Evolutionary conservation across 805 yeast genomes (phyloP).

Genomic region (Wickerhamiella brachini): DNA sequence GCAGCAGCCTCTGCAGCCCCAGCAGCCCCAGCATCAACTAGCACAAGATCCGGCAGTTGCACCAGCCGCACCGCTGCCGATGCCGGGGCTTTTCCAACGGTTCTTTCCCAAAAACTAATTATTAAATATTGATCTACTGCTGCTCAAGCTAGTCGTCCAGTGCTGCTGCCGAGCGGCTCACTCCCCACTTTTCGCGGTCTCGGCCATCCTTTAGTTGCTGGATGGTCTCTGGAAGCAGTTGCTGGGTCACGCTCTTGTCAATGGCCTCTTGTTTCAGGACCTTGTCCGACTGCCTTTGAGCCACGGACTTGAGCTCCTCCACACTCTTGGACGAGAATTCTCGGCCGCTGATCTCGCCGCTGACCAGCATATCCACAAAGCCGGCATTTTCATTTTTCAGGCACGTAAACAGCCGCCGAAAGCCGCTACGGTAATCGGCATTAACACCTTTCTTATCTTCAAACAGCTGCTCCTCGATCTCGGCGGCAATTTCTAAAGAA

Average conservation of each 20-base stretch:
- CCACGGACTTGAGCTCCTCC: slow-evolving; percentile 21
- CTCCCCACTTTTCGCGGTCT: slow-evolving; percentile 32
- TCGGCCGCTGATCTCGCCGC: slow-evolving; percentile 17
- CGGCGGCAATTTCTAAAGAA: slow-evolving; percentile 11
- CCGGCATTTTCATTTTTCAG: slow-evolving; percentile 19
- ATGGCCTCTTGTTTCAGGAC: slow-evolving; percentile 18
- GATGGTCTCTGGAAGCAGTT: slow-evolving; percentile 23
- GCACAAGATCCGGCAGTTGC: not conserved
- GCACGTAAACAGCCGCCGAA: slow-evolving; percentile 20
- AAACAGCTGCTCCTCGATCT: slow-evolving; percentile 18
- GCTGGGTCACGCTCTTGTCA: slow-evolving; percentile 18
- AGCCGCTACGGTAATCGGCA: slow-evolving; percentile 17
- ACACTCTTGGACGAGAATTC: slow-evolving; percentile 21
- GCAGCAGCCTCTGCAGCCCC: not conserved
- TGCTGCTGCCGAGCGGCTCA: slow-evolving; percentile 29
- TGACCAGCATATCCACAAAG: slow-evolving; percentile 15
- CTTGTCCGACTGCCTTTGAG: slow-evolving; percentile 17
- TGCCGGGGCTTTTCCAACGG: not conserved
- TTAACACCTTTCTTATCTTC: slow-evolving; percentile 12
- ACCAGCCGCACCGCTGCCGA: not conserved
- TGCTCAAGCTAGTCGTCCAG: slow-evolving; percentile 21
- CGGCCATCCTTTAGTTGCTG: slow-evolving; percentile 28
- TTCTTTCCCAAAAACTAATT: not conserved
- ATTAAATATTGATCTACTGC: no score
- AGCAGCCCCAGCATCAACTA: not conserved